These are phyloP conservation scores for Paramarasmius palmivorus DNA, from an alignment of 1,284 basidiomycete species.

Conservation along the genomic window DNA sequence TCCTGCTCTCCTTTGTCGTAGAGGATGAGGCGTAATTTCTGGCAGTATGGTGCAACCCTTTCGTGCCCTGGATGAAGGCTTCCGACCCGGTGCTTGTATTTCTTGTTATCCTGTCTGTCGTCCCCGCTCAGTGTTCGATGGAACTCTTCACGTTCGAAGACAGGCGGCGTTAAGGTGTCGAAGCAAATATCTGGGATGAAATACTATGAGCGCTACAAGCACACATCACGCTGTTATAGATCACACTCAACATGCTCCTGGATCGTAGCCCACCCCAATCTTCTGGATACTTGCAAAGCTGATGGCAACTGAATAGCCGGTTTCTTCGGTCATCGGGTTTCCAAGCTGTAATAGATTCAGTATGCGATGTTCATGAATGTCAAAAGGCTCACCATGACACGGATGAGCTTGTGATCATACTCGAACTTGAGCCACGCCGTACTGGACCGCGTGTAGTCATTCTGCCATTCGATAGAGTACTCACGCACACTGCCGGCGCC, in stretches of 20 bases:
- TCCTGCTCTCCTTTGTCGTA: conserved; percentile 37
- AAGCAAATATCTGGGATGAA: conserved; percentile 58
- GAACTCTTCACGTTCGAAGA: conserved; percentile 60
- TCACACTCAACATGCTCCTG: conserved; percentile 37
- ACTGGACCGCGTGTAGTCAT: conserved; percentile 40
- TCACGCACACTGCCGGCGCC: conserved; percentile 36
- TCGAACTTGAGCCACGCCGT: conserved; percentile 59
- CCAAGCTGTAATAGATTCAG: conserved; percentile 44
- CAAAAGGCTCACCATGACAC: conserved; percentile 46
- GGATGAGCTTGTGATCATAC: conserved; percentile 65
- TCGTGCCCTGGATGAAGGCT: conserved; percentile 54
- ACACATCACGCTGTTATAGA: conserved; percentile 11
- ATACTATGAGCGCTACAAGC: conserved; percentile 26
- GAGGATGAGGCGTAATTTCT: conserved; percentile 63
- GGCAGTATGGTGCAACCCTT: conserved; percentile 60
- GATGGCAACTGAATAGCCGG: conserved; percentile 51
- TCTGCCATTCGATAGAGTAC: conserved; percentile 68
- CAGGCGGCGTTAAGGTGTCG: conserved; percentile 58
- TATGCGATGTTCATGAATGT: conserved; percentile 4
- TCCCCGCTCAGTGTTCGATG: conserved; percentile 49
- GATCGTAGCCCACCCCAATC: conserved; percentile 57
- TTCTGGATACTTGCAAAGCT: conserved; percentile 58
- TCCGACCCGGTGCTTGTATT: conserved; percentile 56
- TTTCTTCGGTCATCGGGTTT: conserved; percentile 49
- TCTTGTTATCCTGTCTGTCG: conserved; percentile 34